These are phyloP conservation scores for Phytophthora citricola DNA, from an alignment of 352 stramenopile genomes.

Conservation along the genomic window DNA sequence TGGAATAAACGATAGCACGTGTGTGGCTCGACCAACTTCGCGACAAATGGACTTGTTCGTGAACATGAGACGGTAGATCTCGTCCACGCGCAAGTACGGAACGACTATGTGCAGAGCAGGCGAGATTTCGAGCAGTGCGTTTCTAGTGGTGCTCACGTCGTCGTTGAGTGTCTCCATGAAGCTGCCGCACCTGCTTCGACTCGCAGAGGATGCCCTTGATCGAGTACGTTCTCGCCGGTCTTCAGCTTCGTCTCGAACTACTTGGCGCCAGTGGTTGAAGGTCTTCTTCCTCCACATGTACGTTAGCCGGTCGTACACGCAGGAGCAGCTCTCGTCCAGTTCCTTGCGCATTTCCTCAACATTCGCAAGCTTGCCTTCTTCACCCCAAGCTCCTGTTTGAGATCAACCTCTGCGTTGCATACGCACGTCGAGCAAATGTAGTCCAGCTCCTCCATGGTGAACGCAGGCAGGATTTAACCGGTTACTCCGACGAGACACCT, in stretches of 20 bases:
- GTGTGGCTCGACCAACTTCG: constrained; percentile 54
- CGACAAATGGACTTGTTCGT: constrained; percentile 49
- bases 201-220: constrained; percentile 16
- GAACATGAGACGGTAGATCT: constrained; percentile 61
- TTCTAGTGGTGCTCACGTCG: constrained; percentile 21
- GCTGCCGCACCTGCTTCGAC: constrained; percentile 17
- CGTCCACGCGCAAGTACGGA: constrained; percentile 50
- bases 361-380: constrained; percentile 3
- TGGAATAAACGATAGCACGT: constrained; percentile 64
- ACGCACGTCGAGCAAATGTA: constrained; percentile 65
- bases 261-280: constrained; percentile 75
- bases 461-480: constrained; percentile 26
- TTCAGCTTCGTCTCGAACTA: constrained; percentile 29
- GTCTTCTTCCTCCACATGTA: constrained; percentile 85
- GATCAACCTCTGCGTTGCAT: constrained; percentile 58
- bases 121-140: constrained; percentile 31
- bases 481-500: constrained; percentile 11
- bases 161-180: constrained; percentile 31
- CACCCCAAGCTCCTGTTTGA: constrained; percentile 31
- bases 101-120: constrained; percentile 59
- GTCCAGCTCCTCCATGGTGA: constrained; percentile 68
- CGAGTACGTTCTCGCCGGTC: constrained; percentile 1
- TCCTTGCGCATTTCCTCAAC: constrained; percentile 29
- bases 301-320: constrained; percentile 70
- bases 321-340: constrained; percentile 65